Conservation (phyloP, 2,329 filamentous ascomycete species). For the Fusarium stilboides region DNA sequence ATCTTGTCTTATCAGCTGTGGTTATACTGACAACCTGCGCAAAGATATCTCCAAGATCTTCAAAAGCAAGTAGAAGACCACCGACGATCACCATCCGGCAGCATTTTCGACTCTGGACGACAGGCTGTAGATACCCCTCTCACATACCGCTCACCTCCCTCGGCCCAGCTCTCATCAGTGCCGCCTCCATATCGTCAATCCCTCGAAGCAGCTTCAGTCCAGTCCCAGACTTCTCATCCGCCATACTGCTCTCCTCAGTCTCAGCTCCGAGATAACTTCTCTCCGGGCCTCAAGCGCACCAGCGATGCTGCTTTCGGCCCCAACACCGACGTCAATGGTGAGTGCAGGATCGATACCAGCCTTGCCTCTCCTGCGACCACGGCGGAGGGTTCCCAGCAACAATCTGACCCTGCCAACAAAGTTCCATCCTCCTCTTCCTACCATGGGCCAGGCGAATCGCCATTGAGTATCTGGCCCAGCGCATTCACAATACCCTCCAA, state of each 20-base stretch:
- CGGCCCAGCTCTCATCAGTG: slow-evolving; percentile 8
- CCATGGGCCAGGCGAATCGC: slow-evolving; percentile 24
- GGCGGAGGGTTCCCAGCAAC: slow-evolving; percentile 22
- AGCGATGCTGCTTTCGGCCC: slow-evolving; percentile 35
- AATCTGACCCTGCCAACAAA: slow-evolving; percentile 22
- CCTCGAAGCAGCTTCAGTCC: slow-evolving; percentile 17
- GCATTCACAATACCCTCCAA: slow-evolving; percentile 51
- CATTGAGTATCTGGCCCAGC: slow-evolving; percentile 50
- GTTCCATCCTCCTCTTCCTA: slow-evolving; percentile 14
- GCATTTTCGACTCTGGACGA: slow-evolving; percentile 2
- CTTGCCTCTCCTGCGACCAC: slow-evolving; percentile 43
- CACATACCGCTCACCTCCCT: slow-evolving; percentile 31
- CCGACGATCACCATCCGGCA: slow-evolving; percentile 26
- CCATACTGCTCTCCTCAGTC: slow-evolving; percentile 32
- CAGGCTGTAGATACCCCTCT: slow-evolving; percentile 7
- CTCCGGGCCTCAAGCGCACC: slow-evolving; percentile 22
- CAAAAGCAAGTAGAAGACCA: slow-evolving; percentile 43
- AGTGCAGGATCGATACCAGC: slow-evolving; percentile 24
- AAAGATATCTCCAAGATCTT: slow-evolving; percentile 48
- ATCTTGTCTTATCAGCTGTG: neutral
- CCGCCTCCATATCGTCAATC: slow-evolving; percentile 40
- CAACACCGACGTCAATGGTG: slow-evolving; percentile 24
- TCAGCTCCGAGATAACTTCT: slow-evolving; percentile 9
- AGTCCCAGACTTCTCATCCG: slow-evolving; percentile 19
- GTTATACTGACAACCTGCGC: slow-evolving; percentile 14